Evolutionary conservation across 805 yeast genomes (phyloP).

Genomic region (Cyberlindnera subsufficiens): DNA sequence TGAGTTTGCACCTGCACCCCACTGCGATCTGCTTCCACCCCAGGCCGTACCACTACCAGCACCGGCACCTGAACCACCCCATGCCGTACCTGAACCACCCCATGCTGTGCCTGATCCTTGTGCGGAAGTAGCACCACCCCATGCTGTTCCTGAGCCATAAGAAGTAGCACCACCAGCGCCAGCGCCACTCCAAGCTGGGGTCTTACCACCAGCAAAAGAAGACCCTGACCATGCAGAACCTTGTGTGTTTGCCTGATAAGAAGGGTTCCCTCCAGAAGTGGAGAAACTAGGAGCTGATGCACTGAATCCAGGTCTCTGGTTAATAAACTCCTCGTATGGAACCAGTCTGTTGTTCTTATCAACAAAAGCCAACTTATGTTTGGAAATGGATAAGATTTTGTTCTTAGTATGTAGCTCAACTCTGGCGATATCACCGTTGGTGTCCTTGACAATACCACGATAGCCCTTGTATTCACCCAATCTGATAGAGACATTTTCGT

Average conservation of each 20-base stretch:
- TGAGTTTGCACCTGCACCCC: constrained; percentile 3
- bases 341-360: constrained; percentile 63
- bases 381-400: constrained; percentile 80
- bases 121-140: constrained; percentile 37
- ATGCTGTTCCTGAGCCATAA: constrained; percentile 38
- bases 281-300: constrained; percentile 13
- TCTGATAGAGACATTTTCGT: constrained; percentile 80
- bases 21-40: constrained; percentile 22
- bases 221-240: constrained; percentile 16
- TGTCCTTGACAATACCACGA: constrained; percentile 88
- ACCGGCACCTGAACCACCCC: constrained; percentile 24
- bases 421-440: constrained; percentile 86
- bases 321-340: constrained; percentile 76
- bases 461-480: constrained; percentile 94
- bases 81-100: constrained; percentile 23
- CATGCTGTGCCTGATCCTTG: constrained; percentile 28
- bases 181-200: constrained; percentile 40
- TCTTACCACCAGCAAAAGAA: constrained; percentile 29
- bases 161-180: constrained; percentile 40
- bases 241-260: constrained; percentile 18
- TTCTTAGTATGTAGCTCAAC: constrained; percentile 91
- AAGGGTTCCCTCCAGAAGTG: constrained; percentile 3
- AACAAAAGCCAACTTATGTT: constrained; percentile 68
- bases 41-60: constrained; percentile 40
- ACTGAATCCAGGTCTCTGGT: constrained; percentile 29